Base-by-base conservation (phyloP, 2,329 filamentous ascomycete genomes). In the Pseudogymnoascus sp. region DNA sequence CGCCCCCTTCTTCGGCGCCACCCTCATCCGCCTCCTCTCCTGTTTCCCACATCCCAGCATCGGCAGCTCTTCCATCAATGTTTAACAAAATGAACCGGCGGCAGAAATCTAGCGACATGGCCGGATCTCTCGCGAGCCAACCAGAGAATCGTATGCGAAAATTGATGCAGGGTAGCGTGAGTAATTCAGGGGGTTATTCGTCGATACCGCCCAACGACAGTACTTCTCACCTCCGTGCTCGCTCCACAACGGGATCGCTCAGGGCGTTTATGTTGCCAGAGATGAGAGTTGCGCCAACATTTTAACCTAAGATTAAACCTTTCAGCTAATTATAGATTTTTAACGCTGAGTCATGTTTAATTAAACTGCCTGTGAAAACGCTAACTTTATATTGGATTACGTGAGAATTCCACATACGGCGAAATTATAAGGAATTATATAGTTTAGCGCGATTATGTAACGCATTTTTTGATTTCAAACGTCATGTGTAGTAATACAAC, bases 61-160 rank as follows among this genome's bases (percentile, higher is more conserved):
- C 63, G 7, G 42, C 59, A 31, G 61, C 61, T 35, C 58, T 66
- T 4, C 65, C 63, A 12, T 33, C 48, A 5, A 63, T 67, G 55
- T 58, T 65, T 27, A 66, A 55, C 52, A 67, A 65, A 29, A 64
- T 66, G 64, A 67, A 66, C 52, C 37, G 52, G 18, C 60, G 64
- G 29, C 59, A 64, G 15, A 64, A 62, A 33, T 25, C 60, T 15
- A 62, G 48, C 18, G 33, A 58, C 3, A 31, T 48, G 15, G 60
- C 61, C 7, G 13, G 45, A 1, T 59, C 60, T 7, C 62, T 60
- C n/a, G 29, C 62, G 1, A 61, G 9, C 21, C 35, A 37, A 18
- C 45, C 45, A 31, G 62, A 52, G 10, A 60, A 61, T 48, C 37
- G 31, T 37, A 27, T 63, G 37, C 27, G 29, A 21, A 25, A 55